Base-by-base conservation (phyloP, 2,329 filamentous ascomycete genomes). In the Stemphylium vesicarium region DNA sequence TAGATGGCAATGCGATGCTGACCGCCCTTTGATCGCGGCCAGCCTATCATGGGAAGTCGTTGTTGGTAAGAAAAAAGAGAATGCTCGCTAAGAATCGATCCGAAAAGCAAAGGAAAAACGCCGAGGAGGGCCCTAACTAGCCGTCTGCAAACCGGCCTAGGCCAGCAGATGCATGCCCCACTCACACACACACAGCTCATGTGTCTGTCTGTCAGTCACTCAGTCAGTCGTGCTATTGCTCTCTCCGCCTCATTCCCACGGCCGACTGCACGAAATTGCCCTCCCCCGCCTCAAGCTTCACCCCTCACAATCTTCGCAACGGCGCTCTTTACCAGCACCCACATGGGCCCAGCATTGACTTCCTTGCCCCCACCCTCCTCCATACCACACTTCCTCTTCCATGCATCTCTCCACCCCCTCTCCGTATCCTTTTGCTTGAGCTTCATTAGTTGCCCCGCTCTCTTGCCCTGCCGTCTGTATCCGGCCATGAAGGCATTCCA, bases 321-420 rank as follows among this genome's bases (percentile, higher is more conserved):
- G 24, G 64, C 65, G 44, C 62, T 63, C 57, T 66, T 68, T 22
- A 68, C 65, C 10, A 68, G 58, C 45, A 67, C 64, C 65, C 65
- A 68, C 64, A 67, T 67, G 5, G 65, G 64, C 40, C 65, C 65
- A 18, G 64, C 64, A 38, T 65, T 67, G 10, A 59, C 56, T 53
- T 66, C 62, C 36, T 62, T 68, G 45, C 59, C 60, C 13, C 52
- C 59, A 8, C 43, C 53, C 18, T 61, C 63, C 32, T 53, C 60
- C 52, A 65, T 53, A n/a, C 64, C 65, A 38, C 65, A 68, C 37
- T 60, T 65, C 50, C 54, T 56, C 59, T 60, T 65, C 65, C 65
- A 66, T 18, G 56, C 59, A 13, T 68, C 64, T 40, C 64, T 60
- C 65, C 63, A 65, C 9, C 39, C 56, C 32, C 64, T 46, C 55